Conservation (phyloP, 2,329 filamentous ascomycete genomes). For the Penicillium sp. region DNA sequence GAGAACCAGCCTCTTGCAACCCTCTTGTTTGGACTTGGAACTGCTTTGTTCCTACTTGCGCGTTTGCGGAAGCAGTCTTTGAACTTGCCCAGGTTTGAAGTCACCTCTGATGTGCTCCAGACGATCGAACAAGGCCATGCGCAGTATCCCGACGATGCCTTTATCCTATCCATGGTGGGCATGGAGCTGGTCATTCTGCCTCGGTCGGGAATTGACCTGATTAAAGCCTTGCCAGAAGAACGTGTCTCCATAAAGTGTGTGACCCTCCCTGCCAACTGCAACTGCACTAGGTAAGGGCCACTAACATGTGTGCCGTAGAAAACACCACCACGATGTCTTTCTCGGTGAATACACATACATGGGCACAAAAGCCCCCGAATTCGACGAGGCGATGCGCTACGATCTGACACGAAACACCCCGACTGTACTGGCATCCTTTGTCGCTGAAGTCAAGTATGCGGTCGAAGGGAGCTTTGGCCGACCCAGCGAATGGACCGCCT, state of each 20-base stretch:
- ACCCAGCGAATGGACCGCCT: no score
- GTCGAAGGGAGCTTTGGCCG: no score
- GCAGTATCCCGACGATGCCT: background rate
- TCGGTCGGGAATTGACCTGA: background rate
- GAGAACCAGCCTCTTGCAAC: no score
- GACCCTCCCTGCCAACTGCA: no score
- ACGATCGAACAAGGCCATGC: background rate
- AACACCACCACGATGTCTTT: background rate
- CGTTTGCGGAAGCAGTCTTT: background rate
- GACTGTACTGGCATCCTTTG: background rate
- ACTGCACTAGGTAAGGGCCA: no score
- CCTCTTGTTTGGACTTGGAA: no score
- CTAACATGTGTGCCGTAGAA: background rate
- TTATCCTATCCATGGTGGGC: background rate
- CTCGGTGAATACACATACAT: slow-evolving; percentile 1
- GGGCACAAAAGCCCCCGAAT: slow-evolving; percentile 1
- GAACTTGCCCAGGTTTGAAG: slow-evolving; percentile 3
- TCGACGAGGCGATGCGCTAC: background rate
- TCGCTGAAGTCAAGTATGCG: no score
- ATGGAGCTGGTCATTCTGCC: background rate
- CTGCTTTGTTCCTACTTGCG: background rate
- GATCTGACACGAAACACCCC: background rate
- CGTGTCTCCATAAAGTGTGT: no score
- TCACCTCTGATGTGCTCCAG: background rate
- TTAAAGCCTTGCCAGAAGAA: background rate